These are phyloP conservation scores for Rhynchospora pubera DNA, from an alignment of 176 grass and related monocot genomes.

Conservation along the genomic window DNA sequence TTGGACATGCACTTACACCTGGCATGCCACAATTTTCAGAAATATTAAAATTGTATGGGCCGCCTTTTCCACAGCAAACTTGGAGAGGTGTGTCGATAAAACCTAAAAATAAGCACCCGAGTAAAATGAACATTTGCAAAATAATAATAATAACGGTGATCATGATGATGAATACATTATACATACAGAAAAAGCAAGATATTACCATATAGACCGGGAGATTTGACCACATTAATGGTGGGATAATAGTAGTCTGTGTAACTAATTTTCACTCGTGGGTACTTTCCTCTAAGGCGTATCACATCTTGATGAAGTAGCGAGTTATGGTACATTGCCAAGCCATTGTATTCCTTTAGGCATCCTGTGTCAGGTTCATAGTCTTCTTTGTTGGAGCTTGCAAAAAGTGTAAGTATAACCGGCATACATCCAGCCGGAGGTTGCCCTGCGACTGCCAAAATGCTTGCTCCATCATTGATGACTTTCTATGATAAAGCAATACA, in stretches of 20 bases:
- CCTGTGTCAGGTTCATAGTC: slow-evolving; percentile 16
- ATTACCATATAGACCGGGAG: slow-evolving; percentile 12
- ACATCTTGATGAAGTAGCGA: neutral
- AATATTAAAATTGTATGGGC: slow-evolving; percentile 55
- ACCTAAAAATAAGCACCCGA: neutral
- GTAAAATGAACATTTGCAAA: neutral
- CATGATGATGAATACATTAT: neutral
- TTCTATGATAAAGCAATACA: neutral
- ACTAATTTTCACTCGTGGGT: slow-evolving; percentile 11
- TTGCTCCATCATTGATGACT: slow-evolving; percentile 6
- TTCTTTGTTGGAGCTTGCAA: neutral
- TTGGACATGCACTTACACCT: slow-evolving; percentile 32
- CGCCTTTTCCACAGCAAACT: neutral
- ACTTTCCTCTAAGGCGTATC: neutral
- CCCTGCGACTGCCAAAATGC: neutral
- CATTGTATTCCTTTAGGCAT: slow-evolving; percentile 23
- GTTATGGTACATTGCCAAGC: slow-evolving; percentile 16
- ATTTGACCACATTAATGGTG: neutral
- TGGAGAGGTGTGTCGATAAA: neutral
- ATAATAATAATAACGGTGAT: too few relatives aligned
- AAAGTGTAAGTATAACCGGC: neutral
- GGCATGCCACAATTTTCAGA: slow-evolving; percentile 37
- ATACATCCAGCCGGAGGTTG: slow-evolving; percentile 10
- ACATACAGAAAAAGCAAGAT: neutral
- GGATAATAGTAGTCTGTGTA: slow-evolving; percentile 12